Conservation (phyloP, 495 filamentous ascomycete species). For the Rhypophila decipiens region DNA sequence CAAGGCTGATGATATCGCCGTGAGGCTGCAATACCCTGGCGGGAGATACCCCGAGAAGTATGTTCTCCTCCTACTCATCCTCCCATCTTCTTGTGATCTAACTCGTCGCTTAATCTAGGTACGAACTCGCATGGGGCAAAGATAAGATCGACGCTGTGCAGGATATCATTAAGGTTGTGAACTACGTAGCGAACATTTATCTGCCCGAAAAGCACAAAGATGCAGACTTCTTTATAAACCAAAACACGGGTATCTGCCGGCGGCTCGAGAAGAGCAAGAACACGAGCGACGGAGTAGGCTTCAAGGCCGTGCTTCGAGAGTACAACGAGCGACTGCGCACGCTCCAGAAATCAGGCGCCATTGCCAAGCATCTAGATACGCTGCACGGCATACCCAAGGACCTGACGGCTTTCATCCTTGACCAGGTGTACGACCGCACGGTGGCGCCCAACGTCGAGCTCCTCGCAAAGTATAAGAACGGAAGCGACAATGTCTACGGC, state of each 20-base stretch:
- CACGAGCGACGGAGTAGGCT: conserved; percentile 57
- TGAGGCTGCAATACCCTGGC: conserved; percentile 68
- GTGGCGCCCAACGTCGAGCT: conserved; percentile 82
- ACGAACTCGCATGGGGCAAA: conserved; percentile 67
- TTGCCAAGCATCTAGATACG: conserved; percentile 60
- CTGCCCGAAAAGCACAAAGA: conserved; percentile 62
- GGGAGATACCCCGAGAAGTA: conserved; percentile 63
- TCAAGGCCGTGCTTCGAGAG: conserved; percentile 59
- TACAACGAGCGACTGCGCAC: conserved; percentile 66
- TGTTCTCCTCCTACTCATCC: no score
- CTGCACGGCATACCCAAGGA: conserved; percentile 59
- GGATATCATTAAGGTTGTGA: conserved; percentile 76
- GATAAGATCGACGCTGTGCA: conserved; percentile 80
- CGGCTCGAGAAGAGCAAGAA: conserved; percentile 61
- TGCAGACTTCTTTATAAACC: conserved; percentile 60
- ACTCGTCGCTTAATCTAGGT: conserved; percentile 45
- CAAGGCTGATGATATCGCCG: conserved; percentile 44
- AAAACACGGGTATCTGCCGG: conserved; percentile 64
- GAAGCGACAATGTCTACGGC: conserved; percentile 87
- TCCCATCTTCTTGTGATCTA: conserved; percentile 8
- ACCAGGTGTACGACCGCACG: conserved; percentile 83
- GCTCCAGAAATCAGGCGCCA: conserved; percentile 55
- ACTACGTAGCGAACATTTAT: conserved; percentile 66
- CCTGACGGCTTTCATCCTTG: conserved; percentile 74
- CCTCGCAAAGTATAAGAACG: conserved; percentile 76